Evolutionary conservation across 2,329 filamentous ascomycete genomes (phyloP), one percentile per base, ranked within the genome.

Genomic region (Leptographium radiaticola): DNA sequence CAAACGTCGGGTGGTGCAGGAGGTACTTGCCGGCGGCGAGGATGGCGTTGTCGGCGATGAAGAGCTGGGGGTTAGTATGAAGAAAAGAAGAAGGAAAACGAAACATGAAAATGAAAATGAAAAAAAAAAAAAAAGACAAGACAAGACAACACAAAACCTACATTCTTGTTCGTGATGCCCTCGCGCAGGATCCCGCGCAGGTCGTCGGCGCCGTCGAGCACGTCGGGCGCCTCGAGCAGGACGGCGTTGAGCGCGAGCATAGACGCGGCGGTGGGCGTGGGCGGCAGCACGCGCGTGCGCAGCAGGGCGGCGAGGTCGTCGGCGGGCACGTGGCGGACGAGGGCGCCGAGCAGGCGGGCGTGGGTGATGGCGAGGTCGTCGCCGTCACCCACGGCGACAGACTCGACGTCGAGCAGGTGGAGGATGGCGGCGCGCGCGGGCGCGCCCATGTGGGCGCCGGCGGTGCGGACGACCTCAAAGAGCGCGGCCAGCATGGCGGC

Each of bases 401-500:
- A 72, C 57, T 95, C 89, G 60, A 83, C 83, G 66, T 97, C 93
- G 63, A 98, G 96, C 49, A 98, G 75, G 45, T 81, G 79, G 49
- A 98, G 74, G 31, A 98, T 89, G n/a, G 90, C 83, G 56, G 83
- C 79, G 53, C 90, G 83, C 49, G 91, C 96, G 25, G 83, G 73
- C 63, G 97, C 93, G 62, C 87, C 90, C 93, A 98, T 98, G 69
- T 91, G 96, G 55, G 77, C 77, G 53, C 93, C 93, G 18, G 90
- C 91, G 70, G 95, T 95, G 74, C 88, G 91, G 57, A 98, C 85
- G 34, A 98, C 93, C 65, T 97, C 91, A 65, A 94, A 96, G 47
- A 98, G 71, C 4, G 93, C 93, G 73, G 94, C 95, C 63, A 98
- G 77, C 93, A 98, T 98, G 33, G 93, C 93, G 60, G 86, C 93